Percentiles rank a stretch among this genome's conserved stretches.
Evolutionary conservation across 192 early-diverging fungal species (phyloP).

Genomic region (Spizellomyces punctatus): DNA sequence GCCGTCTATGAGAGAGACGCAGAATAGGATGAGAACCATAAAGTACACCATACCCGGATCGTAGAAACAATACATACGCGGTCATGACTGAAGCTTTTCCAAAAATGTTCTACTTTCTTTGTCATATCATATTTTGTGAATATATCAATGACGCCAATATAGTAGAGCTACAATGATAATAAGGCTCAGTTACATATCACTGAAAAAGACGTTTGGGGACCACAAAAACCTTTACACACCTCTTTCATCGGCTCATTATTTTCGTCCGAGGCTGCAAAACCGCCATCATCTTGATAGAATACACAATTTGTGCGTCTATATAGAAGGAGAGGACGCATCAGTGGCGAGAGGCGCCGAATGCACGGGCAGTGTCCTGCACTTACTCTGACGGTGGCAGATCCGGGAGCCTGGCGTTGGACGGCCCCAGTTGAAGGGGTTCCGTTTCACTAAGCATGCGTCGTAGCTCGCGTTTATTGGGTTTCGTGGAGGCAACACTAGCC

Average conservation of each 20-base stretch:
- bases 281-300: slow-evolving; percentile 92
- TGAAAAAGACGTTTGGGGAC: not conserved
- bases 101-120: slow-evolving; percentile 89
- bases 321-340: not conserved
- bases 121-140: slow-evolving; percentile 89
- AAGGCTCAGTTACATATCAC: not conserved
- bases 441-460: slow-evolving; percentile 49
- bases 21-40: not conserved
- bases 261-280: slow-evolving; percentile 77
- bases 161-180: slow-evolving; percentile 67
- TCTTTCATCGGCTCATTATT: slow-evolving; percentile 66
- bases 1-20: slow-evolving; percentile 12
- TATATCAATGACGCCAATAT: slow-evolving; percentile 97
- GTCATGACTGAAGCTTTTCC: slow-evolving; percentile 82
- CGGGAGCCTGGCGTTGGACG: slow-evolving; percentile 55
- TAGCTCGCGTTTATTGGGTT: slow-evolving; percentile 14
- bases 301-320: slow-evolving; percentile 72
- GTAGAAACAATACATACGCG: slow-evolving; percentile 45
- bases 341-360: slow-evolving; percentile 7
- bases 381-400: slow-evolving; percentile 59
- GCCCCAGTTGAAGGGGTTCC: slow-evolving; percentile 62
- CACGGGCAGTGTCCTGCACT: slow-evolving; percentile 8
- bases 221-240: slow-evolving; percentile 1
- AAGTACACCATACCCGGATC: not conserved
- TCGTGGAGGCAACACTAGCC: not conserved